These are phyloP conservation scores for Neurospora sp. DNA, from an alignment of 495 filamentous ascomycete genomes.

Conservation along the genomic window DNA sequence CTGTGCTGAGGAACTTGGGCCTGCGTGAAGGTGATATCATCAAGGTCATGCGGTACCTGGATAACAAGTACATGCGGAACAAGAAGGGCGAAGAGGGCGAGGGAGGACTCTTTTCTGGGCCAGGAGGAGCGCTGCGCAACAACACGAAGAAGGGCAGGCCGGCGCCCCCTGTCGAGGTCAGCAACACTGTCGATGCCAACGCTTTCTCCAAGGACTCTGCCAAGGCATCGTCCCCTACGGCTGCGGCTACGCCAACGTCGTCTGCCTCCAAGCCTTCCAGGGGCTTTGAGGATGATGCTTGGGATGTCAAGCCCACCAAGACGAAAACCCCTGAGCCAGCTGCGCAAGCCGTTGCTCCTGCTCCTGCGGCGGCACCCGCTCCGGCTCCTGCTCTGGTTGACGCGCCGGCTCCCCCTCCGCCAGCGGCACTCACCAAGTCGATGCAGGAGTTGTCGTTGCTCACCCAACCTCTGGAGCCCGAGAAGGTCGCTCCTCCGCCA, in stretches of 20 bases:
- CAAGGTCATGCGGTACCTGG: conserved; percentile 82
- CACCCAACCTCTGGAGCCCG: conserved; percentile 65
- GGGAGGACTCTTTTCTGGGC: conserved; percentile 82
- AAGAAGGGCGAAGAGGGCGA: conserved; percentile 57
- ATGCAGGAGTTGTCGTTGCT: conserved; percentile 74
- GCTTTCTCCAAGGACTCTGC: conserved; percentile 50
- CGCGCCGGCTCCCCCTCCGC: conserved; percentile 14
- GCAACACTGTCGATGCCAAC: conserved; percentile 77
- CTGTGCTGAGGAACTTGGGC: conserved; percentile 73
- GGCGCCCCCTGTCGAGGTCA: conserved; percentile 70
- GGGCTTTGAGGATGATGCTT: conserved; percentile 95
- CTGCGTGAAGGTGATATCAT: conserved; percentile 94
- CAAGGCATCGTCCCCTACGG: conserved; percentile 34
- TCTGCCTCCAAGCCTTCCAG: conserved; percentile 40
- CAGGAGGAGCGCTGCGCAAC: conserved; percentile 77
- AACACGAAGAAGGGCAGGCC: conserved; percentile 93
- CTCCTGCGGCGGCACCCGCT: conserved; percentile 29
- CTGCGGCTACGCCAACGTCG: conserved; percentile 28
- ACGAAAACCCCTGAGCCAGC: conserved; percentile 32
- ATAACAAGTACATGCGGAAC: conserved; percentile 64
- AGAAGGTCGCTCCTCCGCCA: conserved; percentile 44
- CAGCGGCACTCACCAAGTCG: conserved; percentile 48
- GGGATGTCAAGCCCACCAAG: conserved; percentile 91
- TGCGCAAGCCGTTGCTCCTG: conserved; percentile 21
- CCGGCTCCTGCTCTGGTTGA: conserved; percentile 27